These are phyloP conservation scores for Daldinia sp. DNA, from an alignment of 2,329 filamentous ascomycete genomes.

Conservation along the genomic window DNA sequence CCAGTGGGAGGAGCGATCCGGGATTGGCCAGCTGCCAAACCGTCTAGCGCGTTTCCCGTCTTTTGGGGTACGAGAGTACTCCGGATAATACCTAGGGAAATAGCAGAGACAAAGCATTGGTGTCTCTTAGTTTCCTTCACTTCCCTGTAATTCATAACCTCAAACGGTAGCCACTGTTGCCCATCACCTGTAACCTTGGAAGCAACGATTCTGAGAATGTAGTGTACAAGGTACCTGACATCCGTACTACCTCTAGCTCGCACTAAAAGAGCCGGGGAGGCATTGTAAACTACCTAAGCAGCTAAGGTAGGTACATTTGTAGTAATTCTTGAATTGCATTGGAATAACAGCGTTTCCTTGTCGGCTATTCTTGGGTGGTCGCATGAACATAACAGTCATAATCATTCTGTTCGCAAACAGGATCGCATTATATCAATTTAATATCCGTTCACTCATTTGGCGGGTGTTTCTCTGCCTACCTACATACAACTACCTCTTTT, in stretches of 20 bases:
- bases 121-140: slow-evolving; percentile 2
- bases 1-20: slow-evolving; percentile 18
- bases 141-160: slow-evolving; percentile 10
- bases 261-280: slow-evolving; percentile 1
- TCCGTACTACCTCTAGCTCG: too few relatives aligned
- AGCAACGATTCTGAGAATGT: not conserved
- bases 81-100: slow-evolving; percentile 11
- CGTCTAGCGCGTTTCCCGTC: slow-evolving; percentile 11
- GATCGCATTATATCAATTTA: slow-evolving; percentile 31
- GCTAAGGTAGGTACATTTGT: too few relatives aligned
- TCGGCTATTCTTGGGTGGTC: slow-evolving; percentile 30
- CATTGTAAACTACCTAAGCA: not conserved
- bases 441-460: slow-evolving; percentile 2
- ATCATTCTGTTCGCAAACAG: slow-evolving; percentile 23
- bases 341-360: slow-evolving; percentile 26
- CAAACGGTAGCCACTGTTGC: slow-evolving; percentile 14
- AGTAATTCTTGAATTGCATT: slow-evolving; percentile 27
- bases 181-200: slow-evolving; percentile 9
- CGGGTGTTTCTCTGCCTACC: not conserved
- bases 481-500: not conserved
- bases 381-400: slow-evolving; percentile 34
- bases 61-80: slow-evolving; percentile 20
- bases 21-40: slow-evolving; percentile 8
- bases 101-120: slow-evolving; percentile 8
- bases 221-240: slow-evolving; percentile 1